Base-by-base conservation (phyloP, 2,329 filamentous ascomycete genomes). In the Calonectria pseudoturangicola region DNA sequence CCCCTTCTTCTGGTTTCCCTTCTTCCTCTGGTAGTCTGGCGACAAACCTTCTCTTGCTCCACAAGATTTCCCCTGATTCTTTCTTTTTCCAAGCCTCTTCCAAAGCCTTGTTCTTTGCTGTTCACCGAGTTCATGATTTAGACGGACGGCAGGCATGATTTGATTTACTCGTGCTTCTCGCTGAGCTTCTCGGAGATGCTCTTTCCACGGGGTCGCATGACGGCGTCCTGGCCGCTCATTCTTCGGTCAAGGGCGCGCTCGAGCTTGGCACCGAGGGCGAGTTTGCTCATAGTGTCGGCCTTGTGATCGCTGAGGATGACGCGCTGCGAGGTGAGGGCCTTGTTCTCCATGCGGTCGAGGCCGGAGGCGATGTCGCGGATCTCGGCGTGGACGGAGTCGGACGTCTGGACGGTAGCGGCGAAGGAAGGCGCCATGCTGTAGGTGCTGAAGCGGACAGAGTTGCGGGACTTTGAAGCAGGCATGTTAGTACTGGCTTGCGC, bases 261-360 rank as follows among this genome's bases (percentile, higher is more conserved):
- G 48, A 98, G 91, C 87, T 98, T 98, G 73, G 95, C 95, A 60
- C 95, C 94, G 66, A 98, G 90, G 45, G 95, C 95, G 71, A 98
- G 90, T 87, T 97, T 97, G 87, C 92, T 93, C 84, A 98, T 88
- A 82, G 93, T 93, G 80, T 95, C 94, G 25, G 89, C 91, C 89
- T 98, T 97, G 84, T 96, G 92, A 75, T 93, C 91, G 82, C 89
- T 93, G 75, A 96, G 91, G 70, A 92, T 88, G 50, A 84, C 83
- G 30, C 96, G 93, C 87, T 98, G 96, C 80, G 93, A 91, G 78
- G 91, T 87, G 33, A 98, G 92, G 62, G 93, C 94, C 85, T 95
- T 95, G 88, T 98, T 97, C 85, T 97, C 94, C 86, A 98, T 94
- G 81, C 95, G 94, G 80, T 95, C 93, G 75, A 98, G 91, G 72